Percentiles rank a stretch among this genome's conserved stretches.
These are phyloP conservation scores for Purpureocillium takamizusanense DNA, from an alignment of 2,329 filamentous ascomycete species.

Conservation along the genomic window DNA sequence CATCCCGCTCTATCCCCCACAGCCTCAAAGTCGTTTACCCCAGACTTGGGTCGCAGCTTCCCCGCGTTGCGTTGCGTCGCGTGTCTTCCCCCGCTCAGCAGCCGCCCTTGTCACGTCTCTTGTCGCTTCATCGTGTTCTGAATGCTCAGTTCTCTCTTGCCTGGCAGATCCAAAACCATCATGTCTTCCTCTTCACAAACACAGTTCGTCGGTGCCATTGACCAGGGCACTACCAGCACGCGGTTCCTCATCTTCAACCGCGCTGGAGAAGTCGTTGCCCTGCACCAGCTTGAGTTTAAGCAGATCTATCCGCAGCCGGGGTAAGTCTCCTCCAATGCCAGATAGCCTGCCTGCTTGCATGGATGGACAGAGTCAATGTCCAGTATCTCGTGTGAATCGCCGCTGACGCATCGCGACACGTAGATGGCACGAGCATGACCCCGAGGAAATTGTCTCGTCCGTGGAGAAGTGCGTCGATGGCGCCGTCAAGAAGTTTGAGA, in stretches of 20 bases:
- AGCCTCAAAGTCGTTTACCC: neutral
- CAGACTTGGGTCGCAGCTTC: neutral
- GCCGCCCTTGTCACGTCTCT: neutral
- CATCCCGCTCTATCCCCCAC: neutral
- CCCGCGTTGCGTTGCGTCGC: neutral
- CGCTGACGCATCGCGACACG: neutral
- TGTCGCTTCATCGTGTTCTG: constrained; percentile 5
- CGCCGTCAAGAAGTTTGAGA: constrained; percentile 59
- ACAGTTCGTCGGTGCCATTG: constrained; percentile 64
- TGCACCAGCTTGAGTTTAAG: constrained; percentile 67
- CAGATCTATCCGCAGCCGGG: constrained; percentile 69
- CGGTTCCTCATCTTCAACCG: constrained; percentile 72
- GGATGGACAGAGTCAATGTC: too few relatives aligned
- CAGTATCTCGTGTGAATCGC: too few relatives aligned
- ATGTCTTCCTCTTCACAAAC: constrained; percentile 21
- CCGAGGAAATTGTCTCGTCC: constrained; percentile 61
- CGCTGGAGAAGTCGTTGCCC: constrained; percentile 58
- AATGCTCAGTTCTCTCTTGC: constrained; percentile 15
- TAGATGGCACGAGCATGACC: constrained; percentile 82
- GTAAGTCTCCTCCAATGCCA: constrained; percentile 39
- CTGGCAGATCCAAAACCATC: constrained; percentile 10
- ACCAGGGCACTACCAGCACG: constrained; percentile 72
- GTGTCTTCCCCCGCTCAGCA: neutral
- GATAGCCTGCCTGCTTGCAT: too few relatives aligned
- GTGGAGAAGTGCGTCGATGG: constrained; percentile 70